A percentile compares a stretch with the other conserved stretches of the same genome.
Evolutionary conservation across 2,329 filamentous ascomycete species (phyloP).

Genomic region (Calonectria montana): DNA sequence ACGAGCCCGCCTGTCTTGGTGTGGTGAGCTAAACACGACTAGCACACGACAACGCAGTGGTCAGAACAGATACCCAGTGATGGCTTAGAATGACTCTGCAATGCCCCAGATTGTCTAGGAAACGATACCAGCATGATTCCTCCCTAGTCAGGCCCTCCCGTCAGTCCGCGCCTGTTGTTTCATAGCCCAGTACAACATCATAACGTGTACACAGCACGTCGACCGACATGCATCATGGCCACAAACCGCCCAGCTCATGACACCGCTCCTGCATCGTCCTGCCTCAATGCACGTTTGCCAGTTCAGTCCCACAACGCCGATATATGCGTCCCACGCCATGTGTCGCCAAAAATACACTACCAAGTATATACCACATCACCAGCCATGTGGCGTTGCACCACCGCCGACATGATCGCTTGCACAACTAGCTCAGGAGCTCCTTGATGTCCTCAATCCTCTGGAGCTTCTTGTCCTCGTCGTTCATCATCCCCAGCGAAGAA

Average conservation of each 20-base stretch:
- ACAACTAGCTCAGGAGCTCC: slow-evolving; percentile 77
- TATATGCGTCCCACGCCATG: slow-evolving; percentile 20
- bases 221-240: slow-evolving; percentile 19
- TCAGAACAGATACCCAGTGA: slow-evolving; percentile 17
- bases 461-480: slow-evolving; percentile 90
- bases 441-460: slow-evolving; percentile 94
- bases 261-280: slow-evolving; percentile 14
- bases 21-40: slow-evolving; percentile 20
- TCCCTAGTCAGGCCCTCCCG: slow-evolving; percentile 33
- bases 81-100: slow-evolving; percentile 11
- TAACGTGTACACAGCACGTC: slow-evolving; percentile 26
- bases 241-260: slow-evolving; percentile 16
- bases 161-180: slow-evolving; percentile 35
- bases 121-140: slow-evolving; percentile 28
- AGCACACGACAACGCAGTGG: neutral
- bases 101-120: neutral
- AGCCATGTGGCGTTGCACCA: neutral
- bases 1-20: slow-evolving; percentile 15
- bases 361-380: slow-evolving; percentile 8
- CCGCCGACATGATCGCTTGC: neutral
- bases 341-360: slow-evolving; percentile 10
- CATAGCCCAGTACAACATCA: slow-evolving; percentile 13
- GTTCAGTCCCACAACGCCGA: slow-evolving; percentile 28
- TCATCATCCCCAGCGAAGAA: slow-evolving; percentile 94
- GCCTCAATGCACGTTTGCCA: slow-evolving; percentile 15